Base-by-base conservation (phyloP, 345 rosid genomes). In the Citrus hindsii region DNA sequence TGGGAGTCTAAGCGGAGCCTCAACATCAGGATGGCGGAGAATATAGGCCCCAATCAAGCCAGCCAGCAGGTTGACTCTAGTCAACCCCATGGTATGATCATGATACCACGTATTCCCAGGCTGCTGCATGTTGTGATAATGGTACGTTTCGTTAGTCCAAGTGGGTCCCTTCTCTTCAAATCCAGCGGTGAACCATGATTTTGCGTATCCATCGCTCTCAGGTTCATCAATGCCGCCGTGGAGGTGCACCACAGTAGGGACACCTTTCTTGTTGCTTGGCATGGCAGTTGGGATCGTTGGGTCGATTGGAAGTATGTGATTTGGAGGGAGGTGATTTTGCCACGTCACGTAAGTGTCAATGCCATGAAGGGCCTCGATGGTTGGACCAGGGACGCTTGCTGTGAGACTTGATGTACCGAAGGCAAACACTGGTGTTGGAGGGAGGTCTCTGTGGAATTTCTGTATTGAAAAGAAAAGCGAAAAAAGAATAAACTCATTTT, bases 91-190 rank as follows among this genome's bases (percentile, higher is more conserved):
- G 32, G 99, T 93, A 59, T 95, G 99, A 77, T 95, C 99, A 68
- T 95, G 99, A 77, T 95, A 95, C 99, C 98, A 95, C 55, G 91
- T 70, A 83, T 86, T 95, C 1, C 99, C 97, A 3, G 99, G 99
- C 0, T 93, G 99, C 48, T 95, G 99, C 9, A 51, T 56, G 74
- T 95, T 95, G 66, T 35, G 76, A 73, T 93, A 95, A 78, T 82
- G 98, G 4, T 88, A 87, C 0, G 65, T 86, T 22, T 40, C 71
- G 51, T 89, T 86, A 1, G 89, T 85, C 99, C 98, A 95, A 9
- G 85, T 86, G 32, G 88, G 80, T 1, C 99, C 99, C 65, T 64
- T 85, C 0, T 88, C 89, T 55, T 59, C 74, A 69, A 95, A 95
- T 46, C 87, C 79, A 7, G 86, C 82, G 7, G 98, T 95, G 88